Evolutionary conservation across 2,329 filamentous ascomycete species (phyloP).

Genomic region (Sarocladium oryzae): DNA sequence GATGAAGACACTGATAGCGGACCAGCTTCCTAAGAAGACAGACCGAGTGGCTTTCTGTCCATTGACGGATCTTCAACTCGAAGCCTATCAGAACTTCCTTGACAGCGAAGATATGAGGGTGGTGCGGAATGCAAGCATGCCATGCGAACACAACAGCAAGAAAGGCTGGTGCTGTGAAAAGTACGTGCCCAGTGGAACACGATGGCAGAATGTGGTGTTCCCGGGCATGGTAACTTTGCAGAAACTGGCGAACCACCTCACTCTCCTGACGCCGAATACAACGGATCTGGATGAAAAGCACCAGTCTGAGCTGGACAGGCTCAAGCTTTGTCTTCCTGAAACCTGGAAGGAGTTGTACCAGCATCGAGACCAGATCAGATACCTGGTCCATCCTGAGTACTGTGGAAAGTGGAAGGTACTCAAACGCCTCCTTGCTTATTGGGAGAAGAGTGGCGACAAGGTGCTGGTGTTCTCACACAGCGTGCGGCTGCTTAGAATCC

Average conservation of each 20-base stretch:
- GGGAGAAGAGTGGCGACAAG: conserved; percentile 86
- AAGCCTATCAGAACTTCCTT: conserved; percentile 80
- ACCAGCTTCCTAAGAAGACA: conserved; percentile 90
- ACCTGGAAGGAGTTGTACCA: conserved; percentile 68
- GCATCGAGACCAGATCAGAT: conserved; percentile 70
- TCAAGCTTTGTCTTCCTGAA: conserved; percentile 69
- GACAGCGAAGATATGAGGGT: conserved; percentile 58
- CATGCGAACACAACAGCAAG: conserved; percentile 58
- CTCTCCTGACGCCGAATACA: conserved; percentile 66
- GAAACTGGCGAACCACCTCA: conserved; percentile 90
- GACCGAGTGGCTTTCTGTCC: conserved; percentile 95
- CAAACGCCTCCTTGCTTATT: conserved; percentile 79
- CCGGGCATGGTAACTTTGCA: conserved; percentile 76
- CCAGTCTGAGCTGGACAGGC: conserved; percentile 65
- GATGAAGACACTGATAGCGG: conserved; percentile 86
- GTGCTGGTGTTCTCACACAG: conserved; percentile 94
- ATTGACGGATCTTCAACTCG: conserved; percentile 70
- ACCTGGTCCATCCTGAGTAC: conserved; percentile 79
- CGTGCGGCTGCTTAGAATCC: conserved; percentile 74
- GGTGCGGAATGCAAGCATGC: conserved; percentile 61
- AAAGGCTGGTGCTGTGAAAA: conserved; percentile 76
- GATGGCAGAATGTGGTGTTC: conserved; percentile 74
- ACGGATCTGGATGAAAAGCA: conserved; percentile 66
- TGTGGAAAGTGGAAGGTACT: conserved; percentile 97
- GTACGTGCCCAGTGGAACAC: conserved; percentile 49